These are phyloP conservation scores for Solioccasus polychromus DNA, from an alignment of 768 basidiomycete species.

Conservation along the genomic window DNA sequence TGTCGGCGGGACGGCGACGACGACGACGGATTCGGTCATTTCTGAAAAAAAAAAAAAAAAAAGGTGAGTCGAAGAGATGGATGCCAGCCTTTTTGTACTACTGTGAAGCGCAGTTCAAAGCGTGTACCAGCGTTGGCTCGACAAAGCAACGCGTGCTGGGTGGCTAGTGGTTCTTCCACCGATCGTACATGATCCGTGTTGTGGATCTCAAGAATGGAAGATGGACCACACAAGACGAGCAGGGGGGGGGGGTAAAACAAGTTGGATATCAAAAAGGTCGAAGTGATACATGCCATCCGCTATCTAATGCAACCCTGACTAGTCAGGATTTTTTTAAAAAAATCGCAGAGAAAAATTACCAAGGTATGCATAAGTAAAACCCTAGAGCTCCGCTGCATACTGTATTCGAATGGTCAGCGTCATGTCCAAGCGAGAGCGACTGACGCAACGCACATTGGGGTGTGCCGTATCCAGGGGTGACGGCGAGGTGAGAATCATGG, in stretches of 20 bases:
- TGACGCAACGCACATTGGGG: slow-evolving; percentile 13
- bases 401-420: slow-evolving; percentile 4
- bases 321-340: neutral
- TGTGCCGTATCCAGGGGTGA: slow-evolving; percentile 8
- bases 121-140: too few relatives aligned
- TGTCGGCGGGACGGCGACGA: neutral
- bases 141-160: neutral
- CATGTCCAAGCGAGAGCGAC: neutral
- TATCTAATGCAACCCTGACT: slow-evolving; percentile 3
- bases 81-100: too few relatives aligned
- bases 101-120: too few relatives aligned
- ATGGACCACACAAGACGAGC: neutral
- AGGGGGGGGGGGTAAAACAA: neutral
- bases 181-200: neutral
- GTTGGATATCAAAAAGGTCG: slow-evolving; percentile 11
- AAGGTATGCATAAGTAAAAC: neutral
- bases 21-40: too few relatives aligned
- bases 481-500: slow-evolving; percentile 21
- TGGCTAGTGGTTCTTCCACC: neutral
- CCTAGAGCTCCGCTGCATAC: slow-evolving; percentile 27
- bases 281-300: slow-evolving; percentile 19
- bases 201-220: neutral
- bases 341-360: slow-evolving; percentile 1
- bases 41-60: too few relatives aligned
- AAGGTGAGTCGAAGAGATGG: too few relatives aligned